Percentiles rank a stretch among this genome's conserved stretches.
phyloP scores from a whole-genome alignment of 2,329 filamentous ascomycete genomes.

The Truncatella angustata region DNA sequence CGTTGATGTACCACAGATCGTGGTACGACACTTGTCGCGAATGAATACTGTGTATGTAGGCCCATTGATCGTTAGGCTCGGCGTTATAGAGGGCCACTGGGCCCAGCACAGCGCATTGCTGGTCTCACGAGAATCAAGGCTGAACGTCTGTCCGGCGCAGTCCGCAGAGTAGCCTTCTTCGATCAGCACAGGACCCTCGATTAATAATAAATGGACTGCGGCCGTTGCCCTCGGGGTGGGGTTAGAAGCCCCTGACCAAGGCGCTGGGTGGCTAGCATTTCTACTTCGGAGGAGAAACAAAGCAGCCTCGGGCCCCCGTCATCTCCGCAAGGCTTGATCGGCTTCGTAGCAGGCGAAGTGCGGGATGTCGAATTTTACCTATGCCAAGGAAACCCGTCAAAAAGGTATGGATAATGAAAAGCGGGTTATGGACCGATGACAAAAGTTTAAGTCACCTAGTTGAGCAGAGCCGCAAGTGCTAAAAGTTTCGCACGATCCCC shows the following conservation, averaged over 20 bases:
- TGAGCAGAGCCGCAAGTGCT: conserved; percentile 3
- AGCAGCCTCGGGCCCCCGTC: not conserved
- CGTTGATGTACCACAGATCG: conserved; percentile 1
- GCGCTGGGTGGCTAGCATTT: not conserved
- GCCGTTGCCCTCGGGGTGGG: not conserved
- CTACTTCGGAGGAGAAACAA: not conserved
- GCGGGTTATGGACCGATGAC: conserved; percentile 3
- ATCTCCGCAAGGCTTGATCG: not conserved
- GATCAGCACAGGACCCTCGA: not conserved
- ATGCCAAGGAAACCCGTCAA: not conserved
- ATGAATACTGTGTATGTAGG: not conserved
- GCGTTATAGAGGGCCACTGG: not conserved
- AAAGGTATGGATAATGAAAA: not conserved
- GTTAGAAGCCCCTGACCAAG: not conserved
- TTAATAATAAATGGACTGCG: not conserved
- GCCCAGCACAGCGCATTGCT: not conserved
- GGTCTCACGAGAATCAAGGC: not conserved
- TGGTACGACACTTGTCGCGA: too few relatives aligned
- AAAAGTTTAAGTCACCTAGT: conserved; percentile 2
- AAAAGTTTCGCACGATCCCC: not conserved
- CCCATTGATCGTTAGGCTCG: not conserved
- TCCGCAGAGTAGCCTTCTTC: not conserved
- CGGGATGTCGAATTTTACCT: not conserved
- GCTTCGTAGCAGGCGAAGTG: not conserved
- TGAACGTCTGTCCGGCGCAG: not conserved